Percentiles rank a stretch among this genome's conserved stretches.
Evolutionary conservation across 352 stramenopile genomes (phyloP).

Genomic region (Globisporangium megalacanthum): DNA sequence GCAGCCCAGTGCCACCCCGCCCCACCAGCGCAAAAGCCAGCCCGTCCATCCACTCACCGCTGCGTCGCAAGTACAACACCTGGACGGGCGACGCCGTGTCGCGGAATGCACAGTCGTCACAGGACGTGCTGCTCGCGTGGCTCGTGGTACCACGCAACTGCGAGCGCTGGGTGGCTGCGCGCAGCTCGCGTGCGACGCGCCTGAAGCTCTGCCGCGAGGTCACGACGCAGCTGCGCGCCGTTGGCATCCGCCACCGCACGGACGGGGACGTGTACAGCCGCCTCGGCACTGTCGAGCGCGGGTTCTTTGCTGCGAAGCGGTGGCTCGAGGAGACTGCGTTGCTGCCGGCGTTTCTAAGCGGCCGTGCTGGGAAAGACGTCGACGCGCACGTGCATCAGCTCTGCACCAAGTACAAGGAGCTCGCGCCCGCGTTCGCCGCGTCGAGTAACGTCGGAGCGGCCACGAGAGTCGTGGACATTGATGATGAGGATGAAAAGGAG

Average conservation of each 20-base stretch:
- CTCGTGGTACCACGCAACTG: conserved; percentile 25
- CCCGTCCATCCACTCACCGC: background rate
- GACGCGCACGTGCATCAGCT: conserved; percentile 10
- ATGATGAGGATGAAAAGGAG: conserved; percentile 5
- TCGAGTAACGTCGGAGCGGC: conserved; percentile 8
- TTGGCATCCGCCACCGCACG: conserved; percentile 11
- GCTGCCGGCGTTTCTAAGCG: conserved; percentile 9
- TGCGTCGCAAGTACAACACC: background rate
- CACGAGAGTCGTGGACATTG: conserved; percentile 10
- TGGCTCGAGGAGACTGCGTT: conserved; percentile 21
- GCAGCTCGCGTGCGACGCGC: background rate
- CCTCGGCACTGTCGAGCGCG: conserved; percentile 13
- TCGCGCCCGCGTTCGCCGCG: conserved; percentile 11
- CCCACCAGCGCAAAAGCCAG: background rate
- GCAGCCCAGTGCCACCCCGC: background rate
- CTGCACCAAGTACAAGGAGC: conserved; percentile 13
- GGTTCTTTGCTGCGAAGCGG: conserved; percentile 13
- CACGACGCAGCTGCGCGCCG: conserved; percentile 5
- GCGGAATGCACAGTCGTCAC: conserved; percentile 13
- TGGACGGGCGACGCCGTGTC: conserved; percentile 10
- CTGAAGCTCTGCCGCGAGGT: conserved; percentile 11
- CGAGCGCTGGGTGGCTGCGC: conserved; percentile 14
- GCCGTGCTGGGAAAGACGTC: conserved; percentile 10
- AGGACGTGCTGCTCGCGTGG: conserved; percentile 30
- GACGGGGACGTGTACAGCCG: conserved; percentile 12